Percentiles rank a stretch among this genome's conserved stretches.
Conservation (phyloP, 208 protist species). For the Acanthamoeba lenticulata region DNA sequence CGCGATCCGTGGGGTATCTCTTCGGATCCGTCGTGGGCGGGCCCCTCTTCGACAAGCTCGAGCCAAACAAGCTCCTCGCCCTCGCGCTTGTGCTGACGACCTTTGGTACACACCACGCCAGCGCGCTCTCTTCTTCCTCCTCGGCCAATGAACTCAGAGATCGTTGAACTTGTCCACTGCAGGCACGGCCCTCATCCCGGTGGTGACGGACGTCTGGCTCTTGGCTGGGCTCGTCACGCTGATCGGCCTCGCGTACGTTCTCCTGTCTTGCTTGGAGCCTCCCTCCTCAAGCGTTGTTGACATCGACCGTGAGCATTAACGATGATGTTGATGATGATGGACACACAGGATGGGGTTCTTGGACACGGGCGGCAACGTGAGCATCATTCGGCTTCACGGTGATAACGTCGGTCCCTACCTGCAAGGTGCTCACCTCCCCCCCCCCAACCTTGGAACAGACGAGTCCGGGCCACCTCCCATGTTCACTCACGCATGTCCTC, state of each 20-base stretch:
- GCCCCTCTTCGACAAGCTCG: constrained; percentile 42
- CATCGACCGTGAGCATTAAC: no score
- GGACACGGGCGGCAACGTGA: constrained; percentile 65
- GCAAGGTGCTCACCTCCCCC: background rate
- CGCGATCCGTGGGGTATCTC: constrained; percentile 40
- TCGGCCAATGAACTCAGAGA: background rate
- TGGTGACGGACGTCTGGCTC: constrained; percentile 28
- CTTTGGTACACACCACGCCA: no score
- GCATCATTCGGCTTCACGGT: constrained; percentile 62
- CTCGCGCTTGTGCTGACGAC: background rate
- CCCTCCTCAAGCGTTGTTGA: no score
- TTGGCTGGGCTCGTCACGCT: background rate
- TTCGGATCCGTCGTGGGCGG: constrained; percentile 54
- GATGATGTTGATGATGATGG: no score
- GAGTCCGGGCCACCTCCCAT: no score
- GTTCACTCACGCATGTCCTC: background rate
- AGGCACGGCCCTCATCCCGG: constrained; percentile 39
- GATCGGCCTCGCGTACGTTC: background rate
- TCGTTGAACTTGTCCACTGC: background rate
- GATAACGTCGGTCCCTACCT: constrained; percentile 61
- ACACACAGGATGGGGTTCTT: constrained; percentile 25
- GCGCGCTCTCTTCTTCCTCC: background rate
- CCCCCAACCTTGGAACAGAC: background rate
- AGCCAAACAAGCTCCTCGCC: constrained; percentile 56
- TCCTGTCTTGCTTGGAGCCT: background rate